phyloP scores from a whole-genome alignment of 78 protist genomes.

The Isochrysis galbana region DNA sequence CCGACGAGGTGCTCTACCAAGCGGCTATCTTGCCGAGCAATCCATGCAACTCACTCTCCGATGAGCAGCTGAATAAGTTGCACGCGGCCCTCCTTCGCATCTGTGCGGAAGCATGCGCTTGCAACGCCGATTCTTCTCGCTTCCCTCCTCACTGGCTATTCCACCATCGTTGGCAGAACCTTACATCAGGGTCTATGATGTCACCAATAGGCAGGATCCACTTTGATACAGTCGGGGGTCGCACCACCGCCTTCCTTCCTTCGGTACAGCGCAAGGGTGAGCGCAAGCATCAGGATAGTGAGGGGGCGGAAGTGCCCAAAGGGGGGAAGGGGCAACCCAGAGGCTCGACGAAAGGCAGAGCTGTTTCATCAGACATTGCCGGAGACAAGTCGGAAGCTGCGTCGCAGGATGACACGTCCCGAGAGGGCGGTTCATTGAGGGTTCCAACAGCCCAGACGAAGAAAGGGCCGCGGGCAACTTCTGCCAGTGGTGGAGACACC shows the following conservation, averaged over 20 bases:
- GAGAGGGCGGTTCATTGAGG: too few relatives aligned
- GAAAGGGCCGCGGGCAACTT: too few relatives aligned
- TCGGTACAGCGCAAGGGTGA: neutral
- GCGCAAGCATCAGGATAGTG: neutral
- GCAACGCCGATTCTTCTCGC: neutral
- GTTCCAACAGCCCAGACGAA: too few relatives aligned
- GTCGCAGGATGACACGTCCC: too few relatives aligned
- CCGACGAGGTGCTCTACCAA: conserved; percentile 38
- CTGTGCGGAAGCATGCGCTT: neutral
- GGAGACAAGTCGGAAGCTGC: too few relatives aligned
- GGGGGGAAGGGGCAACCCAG: too few relatives aligned
- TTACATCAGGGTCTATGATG: neutral
- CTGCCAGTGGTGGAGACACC: too few relatives aligned
- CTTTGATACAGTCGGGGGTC: conserved; percentile 3
- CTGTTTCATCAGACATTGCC: too few relatives aligned
- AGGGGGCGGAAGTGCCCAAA: too few relatives aligned
- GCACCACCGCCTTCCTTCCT: conserved; percentile 30
- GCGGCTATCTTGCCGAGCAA: neutral
- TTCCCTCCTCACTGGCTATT: conserved; percentile 37
- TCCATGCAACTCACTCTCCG: neutral
- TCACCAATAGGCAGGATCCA: conserved; percentile 4
- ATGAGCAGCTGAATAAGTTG: neutral
- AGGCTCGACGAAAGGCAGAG: too few relatives aligned
- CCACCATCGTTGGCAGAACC: conserved; percentile 21
- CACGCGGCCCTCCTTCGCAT: neutral